Percentiles rank a stretch among this genome's conserved stretches.
phyloP scores from a whole-genome alignment of 768 basidiomycete genomes.

The Collybia sp. region DNA sequence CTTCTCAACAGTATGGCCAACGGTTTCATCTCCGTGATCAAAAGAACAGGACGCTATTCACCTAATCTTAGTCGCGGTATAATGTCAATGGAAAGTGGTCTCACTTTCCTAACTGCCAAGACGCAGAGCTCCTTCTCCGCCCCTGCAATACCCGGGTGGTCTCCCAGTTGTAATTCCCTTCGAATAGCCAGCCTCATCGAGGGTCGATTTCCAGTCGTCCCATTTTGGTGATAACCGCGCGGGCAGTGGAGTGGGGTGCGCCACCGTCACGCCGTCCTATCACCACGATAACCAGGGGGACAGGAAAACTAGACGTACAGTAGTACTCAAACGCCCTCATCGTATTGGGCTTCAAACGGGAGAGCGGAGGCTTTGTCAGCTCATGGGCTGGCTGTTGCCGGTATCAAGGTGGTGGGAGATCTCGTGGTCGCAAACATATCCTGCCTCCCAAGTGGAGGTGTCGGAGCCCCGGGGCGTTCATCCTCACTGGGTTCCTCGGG shows the following conservation, averaged over 20 bases:
- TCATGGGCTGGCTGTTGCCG: no score
- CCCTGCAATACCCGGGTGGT: conserved; percentile 32
- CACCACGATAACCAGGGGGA: no score
- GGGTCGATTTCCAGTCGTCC: conserved; percentile 58
- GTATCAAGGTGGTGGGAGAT: no score
- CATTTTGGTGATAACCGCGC: conserved; percentile 49
- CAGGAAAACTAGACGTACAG: no score
- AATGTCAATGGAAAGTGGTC: conserved; percentile 9
- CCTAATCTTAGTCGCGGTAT: background rate
- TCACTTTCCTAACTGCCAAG: conserved; percentile 47
- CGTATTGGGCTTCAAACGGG: no score
- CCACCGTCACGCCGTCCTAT: no score
- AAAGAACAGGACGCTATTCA: conserved; percentile 47
- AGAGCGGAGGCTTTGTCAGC: no score
- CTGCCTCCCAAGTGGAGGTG: no score
- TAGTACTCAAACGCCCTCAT: no score
- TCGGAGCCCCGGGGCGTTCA: no score
- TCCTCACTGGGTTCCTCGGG: no score
- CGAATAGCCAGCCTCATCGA: conserved; percentile 43
- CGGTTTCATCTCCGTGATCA: conserved; percentile 35
- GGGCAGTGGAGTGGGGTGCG: conserved; percentile 48
- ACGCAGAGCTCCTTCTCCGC: conserved; percentile 33
- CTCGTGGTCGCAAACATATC: no score
- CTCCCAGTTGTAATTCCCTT: conserved; percentile 45
- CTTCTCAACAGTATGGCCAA: conserved; percentile 57